Evolutionary conservation across 1,284 basidiomycete species (phyloP).

Genomic region (Tilletia horrida): DNA sequence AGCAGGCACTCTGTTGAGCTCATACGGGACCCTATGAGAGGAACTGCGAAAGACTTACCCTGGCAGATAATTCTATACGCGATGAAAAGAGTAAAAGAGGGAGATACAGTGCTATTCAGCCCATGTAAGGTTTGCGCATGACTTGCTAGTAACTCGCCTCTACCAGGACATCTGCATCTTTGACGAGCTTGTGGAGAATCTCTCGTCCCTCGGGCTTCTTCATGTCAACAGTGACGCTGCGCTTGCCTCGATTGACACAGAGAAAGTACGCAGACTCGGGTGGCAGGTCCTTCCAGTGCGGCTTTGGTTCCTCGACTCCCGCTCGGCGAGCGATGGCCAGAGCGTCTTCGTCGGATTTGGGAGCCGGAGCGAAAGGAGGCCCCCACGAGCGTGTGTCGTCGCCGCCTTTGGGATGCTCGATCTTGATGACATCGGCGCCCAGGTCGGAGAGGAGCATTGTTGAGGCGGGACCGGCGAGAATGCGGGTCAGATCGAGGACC

Average conservation of each 20-base stretch:
- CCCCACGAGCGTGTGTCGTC: conserved; percentile 75
- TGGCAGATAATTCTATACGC: conserved; percentile 38
- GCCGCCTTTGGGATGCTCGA: conserved; percentile 61
- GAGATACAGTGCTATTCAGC: not conserved
- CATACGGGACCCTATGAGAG: not conserved
- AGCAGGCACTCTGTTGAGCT: not conserved
- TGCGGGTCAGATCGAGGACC: conserved; percentile 80
- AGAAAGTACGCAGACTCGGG: conserved; percentile 92
- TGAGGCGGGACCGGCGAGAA: conserved; percentile 81
- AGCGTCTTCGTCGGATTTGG: conserved; percentile 49
- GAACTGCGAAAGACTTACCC: conserved; percentile 19
- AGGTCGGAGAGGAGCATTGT: conserved; percentile 76
- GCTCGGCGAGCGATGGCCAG: conserved; percentile 57
- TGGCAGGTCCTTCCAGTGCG: conserved; percentile 61
- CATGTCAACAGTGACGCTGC: conserved; percentile 76
- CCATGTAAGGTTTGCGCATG: not conserved
- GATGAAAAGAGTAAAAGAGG: not conserved
- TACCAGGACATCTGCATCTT: conserved; percentile 73
- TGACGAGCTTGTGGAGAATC: conserved; percentile 71
- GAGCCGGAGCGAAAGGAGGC: conserved; percentile 34
- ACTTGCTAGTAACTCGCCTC: conserved; percentile 22
- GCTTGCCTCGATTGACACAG: conserved; percentile 83
- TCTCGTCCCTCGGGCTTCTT: conserved; percentile 74
- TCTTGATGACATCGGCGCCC: conserved; percentile 81
- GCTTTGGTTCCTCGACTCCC: conserved; percentile 55